These are phyloP conservation scores for Phalaenopsis equestris DNA, from an alignment of 106 monocot genomes.

Conservation along the genomic window DNA sequence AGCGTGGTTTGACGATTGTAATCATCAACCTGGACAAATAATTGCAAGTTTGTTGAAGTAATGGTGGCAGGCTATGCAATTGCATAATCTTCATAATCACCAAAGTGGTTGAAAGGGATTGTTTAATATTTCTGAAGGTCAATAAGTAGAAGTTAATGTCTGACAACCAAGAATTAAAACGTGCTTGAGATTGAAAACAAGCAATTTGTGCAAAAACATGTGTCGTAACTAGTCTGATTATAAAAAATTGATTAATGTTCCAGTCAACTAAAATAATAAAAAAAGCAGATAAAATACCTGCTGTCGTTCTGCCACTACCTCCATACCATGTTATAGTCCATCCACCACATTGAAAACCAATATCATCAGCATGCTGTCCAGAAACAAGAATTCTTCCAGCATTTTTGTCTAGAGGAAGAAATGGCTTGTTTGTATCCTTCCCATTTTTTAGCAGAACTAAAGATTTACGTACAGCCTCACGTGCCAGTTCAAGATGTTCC, in stretches of 20 bases:
- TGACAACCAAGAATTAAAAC: not conserved
- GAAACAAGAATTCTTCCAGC: slow-evolving; percentile 65
- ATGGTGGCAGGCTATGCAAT: not conserved
- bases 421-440: slow-evolving; percentile 38
- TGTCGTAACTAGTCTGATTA: too few species aligned
- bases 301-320: slow-evolving; percentile 52
- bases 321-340: slow-evolving; percentile 86
- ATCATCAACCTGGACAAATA: not conserved
- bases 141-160: not conserved
- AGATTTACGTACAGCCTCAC: slow-evolving; percentile 77
- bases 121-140: not conserved
- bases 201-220: not conserved
- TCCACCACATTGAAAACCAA: slow-evolving; percentile 90
- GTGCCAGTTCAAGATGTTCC: slow-evolving; percentile 69
- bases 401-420: slow-evolving; percentile 76
- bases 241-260: too few species aligned
- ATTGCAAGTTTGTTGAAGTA: not conserved
- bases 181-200: not conserved
- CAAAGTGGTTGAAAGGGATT: too few species aligned
- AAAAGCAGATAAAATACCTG: slow-evolving; percentile 24
- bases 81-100: not conserved
- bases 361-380: slow-evolving; percentile 77
- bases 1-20: not conserved
- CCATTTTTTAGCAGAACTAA: slow-evolving; percentile 79
- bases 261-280: not conserved